Conservation (phyloP, 352 stramenopile genomes). For the Phytophthora sp. region DNA sequence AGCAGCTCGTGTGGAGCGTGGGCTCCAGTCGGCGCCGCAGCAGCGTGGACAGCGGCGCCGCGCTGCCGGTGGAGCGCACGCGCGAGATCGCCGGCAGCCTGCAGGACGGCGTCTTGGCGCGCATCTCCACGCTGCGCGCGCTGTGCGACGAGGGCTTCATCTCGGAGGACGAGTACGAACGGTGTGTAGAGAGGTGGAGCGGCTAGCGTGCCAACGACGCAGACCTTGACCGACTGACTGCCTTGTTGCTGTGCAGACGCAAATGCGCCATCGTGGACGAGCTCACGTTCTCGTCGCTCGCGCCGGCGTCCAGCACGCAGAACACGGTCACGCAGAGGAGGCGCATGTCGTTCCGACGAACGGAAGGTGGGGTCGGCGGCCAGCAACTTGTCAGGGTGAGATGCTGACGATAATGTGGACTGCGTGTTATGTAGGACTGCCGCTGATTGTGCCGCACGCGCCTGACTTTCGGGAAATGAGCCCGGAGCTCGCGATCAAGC, state of each 20-base stretch:
- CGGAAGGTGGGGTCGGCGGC: slow-evolving; percentile 43
- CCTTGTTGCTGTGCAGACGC: slow-evolving; percentile 42
- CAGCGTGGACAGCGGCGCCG: slow-evolving; percentile 15
- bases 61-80: slow-evolving; percentile 43
- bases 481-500: slow-evolving; percentile 70
- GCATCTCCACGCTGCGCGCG: slow-evolving; percentile 75
- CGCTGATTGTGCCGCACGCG: slow-evolving; percentile 76
- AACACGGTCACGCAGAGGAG: slow-evolving; percentile 40
- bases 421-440: slow-evolving; percentile 42
- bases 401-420: neutral
- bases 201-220: neutral
- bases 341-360: slow-evolving; percentile 35
- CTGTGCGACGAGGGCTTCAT: slow-evolving; percentile 86
- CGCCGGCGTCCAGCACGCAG: slow-evolving; percentile 29
- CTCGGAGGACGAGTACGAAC: slow-evolving; percentile 77
- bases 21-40: slow-evolving; percentile 14
- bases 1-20: slow-evolving; percentile 32
- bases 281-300: slow-evolving; percentile 56
- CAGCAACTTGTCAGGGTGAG: neutral
- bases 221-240: neutral
- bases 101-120: slow-evolving; percentile 64
- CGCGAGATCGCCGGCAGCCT: slow-evolving; percentile 39
- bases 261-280: slow-evolving; percentile 82
- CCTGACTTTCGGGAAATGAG: slow-evolving; percentile 69
- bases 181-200: slow-evolving; percentile 26